Evolutionary conservation across 345 rosid genomes (phyloP), one percentile per base, ranked within the genome.

Genomic region (Citrus inodora): DNA sequence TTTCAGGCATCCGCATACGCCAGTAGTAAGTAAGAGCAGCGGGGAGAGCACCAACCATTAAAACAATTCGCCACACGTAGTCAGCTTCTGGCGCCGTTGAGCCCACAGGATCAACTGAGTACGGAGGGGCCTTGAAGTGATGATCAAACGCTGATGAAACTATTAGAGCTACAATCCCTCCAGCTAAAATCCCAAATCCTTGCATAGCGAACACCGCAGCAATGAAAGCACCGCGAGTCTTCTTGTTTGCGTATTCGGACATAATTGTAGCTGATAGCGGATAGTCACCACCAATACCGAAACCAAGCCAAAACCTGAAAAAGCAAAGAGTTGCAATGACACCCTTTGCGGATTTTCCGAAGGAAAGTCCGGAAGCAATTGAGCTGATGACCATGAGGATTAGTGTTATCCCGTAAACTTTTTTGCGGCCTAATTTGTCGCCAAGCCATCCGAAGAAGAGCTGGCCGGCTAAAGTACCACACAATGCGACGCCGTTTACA

Each of bases 251-350:
- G 33, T 93, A 92, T 78, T 90, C 98, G 1, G 98, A 92, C 98
- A 93, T 92, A 82, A 92, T 93, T 6, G 98, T 89, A 27, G 96
- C 98, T 4, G 98, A 93, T 46, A 93, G 89, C 9, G 98, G 98
- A 74, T 92, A 90, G 78, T 93, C 94, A 28, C 98, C 94, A 6
- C 98, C 98, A 25, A 92, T 92, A 27, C 98, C 98, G 25, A 91
- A 91, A 33, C 98, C 96, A 1, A 92, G 92, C 98, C 98, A 93
- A 82, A 93, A 92, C 22, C 96, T 87, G 75, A 90, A 93, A 85
- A 93, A 93, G 74, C 96, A 90, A 21, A 93, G 93, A 5, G 94
- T 88, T 9, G 92, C 17, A 74, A 92, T 85, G 33, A 90, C 93
- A 8, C 80, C 37, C 70, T 86, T 85, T 0, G 93, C 76, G 21